Evolutionary conservation across 371 early-diverging fungal species (phyloP), one percentile per base, ranked within the genome.

Genomic region (Syncephalastrum racemosum): DNA sequence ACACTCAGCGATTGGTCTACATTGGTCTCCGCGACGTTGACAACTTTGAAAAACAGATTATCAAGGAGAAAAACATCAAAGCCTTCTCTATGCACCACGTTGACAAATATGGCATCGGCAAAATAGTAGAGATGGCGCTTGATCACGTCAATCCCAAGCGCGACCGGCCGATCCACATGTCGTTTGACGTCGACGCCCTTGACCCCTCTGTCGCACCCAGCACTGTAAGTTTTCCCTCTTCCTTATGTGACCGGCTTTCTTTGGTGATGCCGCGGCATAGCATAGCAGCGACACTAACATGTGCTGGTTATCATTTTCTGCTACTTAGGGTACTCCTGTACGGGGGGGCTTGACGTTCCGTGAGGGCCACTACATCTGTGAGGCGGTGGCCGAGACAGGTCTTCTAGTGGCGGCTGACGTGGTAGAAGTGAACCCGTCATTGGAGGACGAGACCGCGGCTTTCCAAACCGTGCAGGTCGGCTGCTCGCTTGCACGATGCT

Each of bases 21-120:
- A 96, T 98, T 82, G 98, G 98, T 51, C 84, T 98, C 53, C 90
- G 98, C 56, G 97, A 97, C 76, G 84, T 97, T 25, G 98, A 98
- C 73, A 75, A 70, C 1, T 87, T 77, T n/a, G 96, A 96, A 68
- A 95, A 93, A 80, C 77, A 81, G 64, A 87, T 94, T 46, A 73
- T 96, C 54, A 73, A 81, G 18, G 82, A 91, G 51, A 69, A 88
- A 51, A 80, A 80, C 53, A 96, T 96, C 81, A 89, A 89, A 73
- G 97, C 96, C 18, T 96, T 92, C 68, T 88, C 92, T 10, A 97
- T 96, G 98, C 93, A 94, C 71, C 95, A 98, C 59, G 96, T 97
- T 19, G 98, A 98, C 77, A 86, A 86, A 61, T 90, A 92, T 73
- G 97, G 97, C 10, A 97, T 98, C 65, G 94, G 93, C 52, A 81